phyloP scores from a whole-genome alignment of 768 basidiomycete species.

The Guyanaporus albipodus region DNA sequence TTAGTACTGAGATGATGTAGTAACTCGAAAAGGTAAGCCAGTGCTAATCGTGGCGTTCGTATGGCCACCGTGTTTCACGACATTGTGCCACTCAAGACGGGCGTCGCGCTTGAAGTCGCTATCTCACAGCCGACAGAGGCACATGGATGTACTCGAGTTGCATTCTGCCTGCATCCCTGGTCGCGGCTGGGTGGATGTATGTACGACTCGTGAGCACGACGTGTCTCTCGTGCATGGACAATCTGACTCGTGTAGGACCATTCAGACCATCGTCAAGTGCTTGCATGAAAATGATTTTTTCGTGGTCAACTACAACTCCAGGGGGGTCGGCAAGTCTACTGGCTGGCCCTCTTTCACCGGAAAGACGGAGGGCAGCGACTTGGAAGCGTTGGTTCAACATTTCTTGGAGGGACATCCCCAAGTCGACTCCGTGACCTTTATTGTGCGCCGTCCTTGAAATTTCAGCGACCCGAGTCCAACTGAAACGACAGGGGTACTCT shows the following conservation, averaged over 20 bases:
- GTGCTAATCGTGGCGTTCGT: background rate
- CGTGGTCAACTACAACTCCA: conserved; percentile 70
- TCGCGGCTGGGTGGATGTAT: conserved; percentile 78
- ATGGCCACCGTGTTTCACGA: conserved; percentile 10
- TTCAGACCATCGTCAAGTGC: conserved; percentile 44
- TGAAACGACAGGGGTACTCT: conserved; percentile 68
- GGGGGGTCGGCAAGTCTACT: conserved; percentile 71
- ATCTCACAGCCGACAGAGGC: conserved; percentile 27
- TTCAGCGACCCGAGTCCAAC: conserved; percentile 2
- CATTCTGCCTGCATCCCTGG: conserved; percentile 81
- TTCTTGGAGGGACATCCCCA: conserved; percentile 40
- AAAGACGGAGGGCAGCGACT: conserved; percentile 62
- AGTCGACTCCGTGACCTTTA: conserved; percentile 50
- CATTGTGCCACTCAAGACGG: conserved; percentile 31
- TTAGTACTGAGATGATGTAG: background rate
- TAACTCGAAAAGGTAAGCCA: conserved; percentile 3
- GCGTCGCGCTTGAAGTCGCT: conserved; percentile 42
- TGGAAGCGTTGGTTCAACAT: conserved; percentile 59
- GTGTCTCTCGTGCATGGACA: background rate
- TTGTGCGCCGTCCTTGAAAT: conserved; percentile 43
- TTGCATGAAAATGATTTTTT: conserved; percentile 48
- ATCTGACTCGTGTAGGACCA: conserved; percentile 9
- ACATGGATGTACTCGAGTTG: conserved; percentile 41
- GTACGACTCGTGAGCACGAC: conserved; percentile 63
- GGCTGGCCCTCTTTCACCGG: conserved; percentile 76